Evolutionary conservation across 768 basidiomycete species (phyloP).

Genomic region (Suillus plorans): DNA sequence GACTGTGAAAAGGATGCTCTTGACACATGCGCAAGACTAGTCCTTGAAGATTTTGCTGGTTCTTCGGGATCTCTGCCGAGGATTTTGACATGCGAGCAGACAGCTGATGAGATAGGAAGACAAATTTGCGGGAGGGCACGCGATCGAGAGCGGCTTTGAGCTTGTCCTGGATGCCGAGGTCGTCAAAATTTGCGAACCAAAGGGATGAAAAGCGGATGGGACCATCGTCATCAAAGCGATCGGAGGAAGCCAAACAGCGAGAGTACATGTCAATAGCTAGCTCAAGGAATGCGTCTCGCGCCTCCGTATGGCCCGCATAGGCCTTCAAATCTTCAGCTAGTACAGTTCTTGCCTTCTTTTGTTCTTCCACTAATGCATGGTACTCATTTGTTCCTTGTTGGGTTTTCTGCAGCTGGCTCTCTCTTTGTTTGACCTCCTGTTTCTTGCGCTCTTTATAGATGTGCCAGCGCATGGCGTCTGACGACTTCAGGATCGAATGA

Average conservation of each 20-base stretch:
- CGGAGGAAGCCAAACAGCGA: slow-evolving; percentile 64
- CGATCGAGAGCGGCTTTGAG: slow-evolving; percentile 48
- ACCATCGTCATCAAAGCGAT: slow-evolving; percentile 73
- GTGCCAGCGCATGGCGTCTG: slow-evolving; percentile 68
- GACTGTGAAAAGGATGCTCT: slow-evolving; percentile 92
- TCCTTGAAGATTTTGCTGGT: slow-evolving; percentile 60
- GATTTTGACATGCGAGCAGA: slow-evolving; percentile 77
- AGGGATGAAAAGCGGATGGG: slow-evolving; percentile 83
- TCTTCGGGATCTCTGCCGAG: slow-evolving; percentile 28
- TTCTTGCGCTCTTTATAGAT: slow-evolving; percentile 72
- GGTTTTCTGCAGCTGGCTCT: slow-evolving; percentile 32
- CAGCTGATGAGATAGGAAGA: slow-evolving; percentile 92
- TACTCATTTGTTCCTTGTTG: slow-evolving; percentile 19
- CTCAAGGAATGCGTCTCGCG: slow-evolving; percentile 62
- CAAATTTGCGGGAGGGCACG: slow-evolving; percentile 85
- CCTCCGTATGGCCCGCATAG: slow-evolving; percentile 38
- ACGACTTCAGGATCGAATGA: slow-evolving; percentile 63
- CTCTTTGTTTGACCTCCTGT: slow-evolving; percentile 61
- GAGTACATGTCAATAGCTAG: slow-evolving; percentile 88
- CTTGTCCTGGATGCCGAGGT: slow-evolving; percentile 43
- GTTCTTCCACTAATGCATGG: slow-evolving; percentile 35
- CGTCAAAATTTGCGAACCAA: slow-evolving; percentile 88
- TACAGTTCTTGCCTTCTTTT: slow-evolving; percentile 44
- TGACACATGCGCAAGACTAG: slow-evolving; percentile 74
- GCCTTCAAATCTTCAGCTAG: slow-evolving; percentile 54